Evolutionary conservation across 352 stramenopile species (phyloP), one percentile per base, ranked within the genome.

Genomic region (Pythium vanterpoolii): DNA sequence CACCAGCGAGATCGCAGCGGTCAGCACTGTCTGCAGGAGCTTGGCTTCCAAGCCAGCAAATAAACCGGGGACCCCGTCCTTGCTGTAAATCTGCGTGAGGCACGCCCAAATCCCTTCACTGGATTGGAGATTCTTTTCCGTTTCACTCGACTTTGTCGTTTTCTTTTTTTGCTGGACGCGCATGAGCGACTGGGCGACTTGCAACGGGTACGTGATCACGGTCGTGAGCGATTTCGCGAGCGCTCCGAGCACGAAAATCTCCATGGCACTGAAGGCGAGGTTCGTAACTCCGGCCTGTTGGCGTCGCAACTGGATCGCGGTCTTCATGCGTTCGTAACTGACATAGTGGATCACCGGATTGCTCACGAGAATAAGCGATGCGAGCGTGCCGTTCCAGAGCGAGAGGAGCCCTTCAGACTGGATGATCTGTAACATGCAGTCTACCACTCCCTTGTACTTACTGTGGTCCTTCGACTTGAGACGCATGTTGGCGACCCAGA

Each of bases 341-440:
- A 98, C 87, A 68, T 97, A 97, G 76, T 98, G 93, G 62, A 98
- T 98, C 52, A 96, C 89, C 7, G 95, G 95, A 74, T 98, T 98
- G 18, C 86, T 96, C 45, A 98, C 93, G 11, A 98, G 79, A 3
- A 98, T 77, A 19, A 98, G 64, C 38, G 91, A 98, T 26, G 91
- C 84, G 24, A 83, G 56, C 26, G 91, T 97, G 31, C 93, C 93
- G 53, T 90, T 94, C 93, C 93, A 98, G 44, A 98, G 82, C 56
- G 87, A 89, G 16, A 66, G 46, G 8, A 95, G 43, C 5, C 95
- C 95, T 56, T 97, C 89, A 23, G 77, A 80, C 9, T 63, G 63
- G 16, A 76, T 71, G 44, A 93, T 72, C 66, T 90, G 77, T 30
- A 52, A 50, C 56, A 83, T 56, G 40, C 77, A 86, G 46, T 89